Evolutionary conservation across 2,329 filamentous ascomycete genomes (phyloP).

Genomic region (Ceratocystis albifundus): DNA sequence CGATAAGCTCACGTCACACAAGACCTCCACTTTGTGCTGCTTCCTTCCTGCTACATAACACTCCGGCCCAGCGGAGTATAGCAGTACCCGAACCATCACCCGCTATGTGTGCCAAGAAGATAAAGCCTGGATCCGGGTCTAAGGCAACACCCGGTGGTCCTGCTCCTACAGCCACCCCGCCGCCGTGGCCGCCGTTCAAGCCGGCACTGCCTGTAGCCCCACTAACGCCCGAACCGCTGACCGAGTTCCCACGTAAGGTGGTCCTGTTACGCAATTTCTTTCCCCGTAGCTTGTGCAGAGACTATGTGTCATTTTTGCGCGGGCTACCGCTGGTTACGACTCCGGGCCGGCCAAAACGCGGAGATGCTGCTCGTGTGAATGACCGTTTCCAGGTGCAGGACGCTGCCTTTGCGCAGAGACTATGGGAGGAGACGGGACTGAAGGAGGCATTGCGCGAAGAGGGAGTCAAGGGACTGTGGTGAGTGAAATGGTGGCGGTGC

Average conservation of each 20-base stretch:
- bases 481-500: slow-evolving; percentile 24
- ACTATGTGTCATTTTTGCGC: slow-evolving; percentile 60
- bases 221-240: slow-evolving; percentile 47
- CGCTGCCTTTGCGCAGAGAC: slow-evolving; percentile 54
- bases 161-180: slow-evolving; percentile 25
- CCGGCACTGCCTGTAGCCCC: slow-evolving; percentile 55
- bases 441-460: slow-evolving; percentile 44
- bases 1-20: neutral
- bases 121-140: slow-evolving; percentile 11
- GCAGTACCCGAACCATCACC: neutral
- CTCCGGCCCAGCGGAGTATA: neutral
- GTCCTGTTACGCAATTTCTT: slow-evolving; percentile 63
- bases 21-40: neutral
- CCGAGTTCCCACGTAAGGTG: slow-evolving; percentile 48
- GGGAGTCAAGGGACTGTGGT: slow-evolving; percentile 37
- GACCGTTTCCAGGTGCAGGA: slow-evolving; percentile 81
- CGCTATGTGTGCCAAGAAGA: slow-evolving; percentile 25
- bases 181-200: slow-evolving; percentile 59
- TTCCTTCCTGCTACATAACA: neutral
- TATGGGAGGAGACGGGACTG: slow-evolving; percentile 71
- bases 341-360: slow-evolving; percentile 64
- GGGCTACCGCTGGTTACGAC: slow-evolving; percentile 64
- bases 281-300: slow-evolving; percentile 60
- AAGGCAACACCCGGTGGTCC: neutral
- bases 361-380: slow-evolving; percentile 74